Base-by-base conservation (phyloP, 129 eudicot species). In the Dittrichia graveolens region DNA sequence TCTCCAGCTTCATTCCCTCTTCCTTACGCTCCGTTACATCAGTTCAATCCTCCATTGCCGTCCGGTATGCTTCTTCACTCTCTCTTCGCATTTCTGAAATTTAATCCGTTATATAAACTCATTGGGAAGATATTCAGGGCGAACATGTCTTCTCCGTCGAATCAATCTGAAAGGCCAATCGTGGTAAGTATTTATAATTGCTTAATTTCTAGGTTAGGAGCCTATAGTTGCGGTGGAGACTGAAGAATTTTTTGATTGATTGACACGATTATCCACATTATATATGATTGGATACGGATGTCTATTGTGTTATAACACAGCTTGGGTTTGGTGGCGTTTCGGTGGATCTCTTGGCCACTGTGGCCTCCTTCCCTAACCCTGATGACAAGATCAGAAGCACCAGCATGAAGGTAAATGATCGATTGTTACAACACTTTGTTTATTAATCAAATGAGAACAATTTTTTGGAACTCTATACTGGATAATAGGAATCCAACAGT, bases 311-410 rank as follows among this genome's bases (percentile, higher is more conserved):
- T 55, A 12, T 7, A 24, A 61, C 10, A 35, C 79, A 92, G 96
- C 47, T 92, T 44, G 98, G 98, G 39, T 74, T 82, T 40, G 98
- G 98, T 18, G 71, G 84, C 46, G 85, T 81, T 15, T 10, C 76
- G 55, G 85, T 92, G 73, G 96, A 92, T 62, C 82, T 74, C 12
- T 79, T 89, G 76, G 98, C 96, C 8, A 84, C 89, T 4, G 98
- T 92, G 54, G 88, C 82, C 73, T 67, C 89, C 49, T 89, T 72
- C 65, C 98, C 98, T 18, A 83, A 87, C 6, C 98, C 95, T 14
- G 96, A 92, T 53, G 98, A 92, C 66, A 92, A 92, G 83, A 87
- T 85, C 60, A 82, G 90, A 76, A 89, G 92, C 83, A 92, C 96
- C 52, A 89, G 92, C 76, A 64, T 85, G 79, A 82, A 80, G 90